phyloP scores from a whole-genome alignment of 345 rosid species.

The Excoecaria cochinchinensis region DNA sequence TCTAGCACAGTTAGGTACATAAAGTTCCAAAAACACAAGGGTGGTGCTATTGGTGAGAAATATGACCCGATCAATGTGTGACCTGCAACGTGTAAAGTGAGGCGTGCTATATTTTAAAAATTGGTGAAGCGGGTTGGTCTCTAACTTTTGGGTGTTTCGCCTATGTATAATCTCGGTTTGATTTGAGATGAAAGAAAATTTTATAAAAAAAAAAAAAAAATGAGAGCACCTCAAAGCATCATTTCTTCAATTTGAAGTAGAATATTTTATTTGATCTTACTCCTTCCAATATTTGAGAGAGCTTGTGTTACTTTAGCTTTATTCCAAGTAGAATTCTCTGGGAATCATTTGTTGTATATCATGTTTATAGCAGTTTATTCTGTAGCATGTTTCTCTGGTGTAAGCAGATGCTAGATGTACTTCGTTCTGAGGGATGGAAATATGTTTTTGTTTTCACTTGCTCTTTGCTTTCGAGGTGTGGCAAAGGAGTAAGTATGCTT shows the following conservation, averaged over 20 bases:
- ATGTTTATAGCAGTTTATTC: background rate
- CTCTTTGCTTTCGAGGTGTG: too few relatives aligned
- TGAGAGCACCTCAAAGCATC: background rate
- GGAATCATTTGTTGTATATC: background rate
- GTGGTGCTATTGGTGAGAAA: constrained; percentile 76
- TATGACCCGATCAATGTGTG: constrained; percentile 69
- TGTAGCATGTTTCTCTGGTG: background rate
- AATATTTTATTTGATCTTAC: background rate
- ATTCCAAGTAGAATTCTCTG: background rate
- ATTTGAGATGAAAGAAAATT: background rate
- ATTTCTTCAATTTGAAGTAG: background rate
- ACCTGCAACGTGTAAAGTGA: constrained; percentile 8
- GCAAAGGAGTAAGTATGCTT: too few relatives aligned
- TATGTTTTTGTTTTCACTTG: too few relatives aligned
- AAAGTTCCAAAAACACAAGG: constrained; percentile 91
- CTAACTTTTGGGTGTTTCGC: background rate
- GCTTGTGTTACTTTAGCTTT: background rate
- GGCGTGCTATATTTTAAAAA: background rate
- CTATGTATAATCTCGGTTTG: background rate
- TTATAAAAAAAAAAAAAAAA: too few relatives aligned
- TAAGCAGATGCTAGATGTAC: background rate
- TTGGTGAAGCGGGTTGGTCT: background rate
- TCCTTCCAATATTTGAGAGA: background rate
- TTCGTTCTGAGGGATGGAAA: too few relatives aligned
- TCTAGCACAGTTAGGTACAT: constrained; percentile 76